Evolutionary conservation across 768 basidiomycete genomes (phyloP).

Genomic region (Phanerochaete sordida): DNA sequence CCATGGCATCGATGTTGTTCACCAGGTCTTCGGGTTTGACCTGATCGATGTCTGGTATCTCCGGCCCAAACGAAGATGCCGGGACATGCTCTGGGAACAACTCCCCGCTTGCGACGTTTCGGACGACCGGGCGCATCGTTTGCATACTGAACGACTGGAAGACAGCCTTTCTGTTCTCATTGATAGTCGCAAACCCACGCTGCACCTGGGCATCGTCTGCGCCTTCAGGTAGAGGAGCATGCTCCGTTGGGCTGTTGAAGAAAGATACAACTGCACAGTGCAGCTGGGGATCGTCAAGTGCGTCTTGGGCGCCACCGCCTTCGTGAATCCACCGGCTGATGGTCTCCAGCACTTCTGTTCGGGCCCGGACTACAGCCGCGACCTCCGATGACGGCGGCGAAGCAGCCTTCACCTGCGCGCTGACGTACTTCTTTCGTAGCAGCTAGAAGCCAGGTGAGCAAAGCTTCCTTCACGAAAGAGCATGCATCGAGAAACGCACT

Average conservation of each 20-base stretch:
- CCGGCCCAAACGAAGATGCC: slow-evolving; percentile 13
- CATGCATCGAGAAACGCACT: slow-evolving; percentile 38
- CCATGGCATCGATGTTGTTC: slow-evolving; percentile 77
- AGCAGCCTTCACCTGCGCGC: slow-evolving; percentile 41
- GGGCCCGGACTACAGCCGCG: slow-evolving; percentile 44
- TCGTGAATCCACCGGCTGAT: slow-evolving; percentile 68
- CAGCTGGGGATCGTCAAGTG: slow-evolving; percentile 67
- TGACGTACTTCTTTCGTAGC: slow-evolving; percentile 69
- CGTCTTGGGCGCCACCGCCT: slow-evolving; percentile 78
- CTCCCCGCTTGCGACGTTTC: not conserved
- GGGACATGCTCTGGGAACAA: not conserved
- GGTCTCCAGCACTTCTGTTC: slow-evolving; percentile 61
- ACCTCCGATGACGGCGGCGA: slow-evolving; percentile 43
- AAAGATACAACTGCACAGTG: slow-evolving; percentile 57
- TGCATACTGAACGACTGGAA: slow-evolving; percentile 47
- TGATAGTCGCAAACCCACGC: slow-evolving; percentile 43
- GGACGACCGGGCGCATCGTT: slow-evolving; percentile 50
- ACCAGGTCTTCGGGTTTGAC: slow-evolving; percentile 53
- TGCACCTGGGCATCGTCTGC: slow-evolving; percentile 43
- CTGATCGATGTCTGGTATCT: slow-evolving; percentile 25
- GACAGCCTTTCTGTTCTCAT: slow-evolving; percentile 39
- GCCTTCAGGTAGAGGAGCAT: slow-evolving; percentile 39
- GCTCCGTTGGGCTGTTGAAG: slow-evolving; percentile 52
- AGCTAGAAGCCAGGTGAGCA: slow-evolving; percentile 48
- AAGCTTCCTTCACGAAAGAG: not conserved